Conservation (phyloP, 106 monocot species). For the Xerophyta viscosa region DNA sequence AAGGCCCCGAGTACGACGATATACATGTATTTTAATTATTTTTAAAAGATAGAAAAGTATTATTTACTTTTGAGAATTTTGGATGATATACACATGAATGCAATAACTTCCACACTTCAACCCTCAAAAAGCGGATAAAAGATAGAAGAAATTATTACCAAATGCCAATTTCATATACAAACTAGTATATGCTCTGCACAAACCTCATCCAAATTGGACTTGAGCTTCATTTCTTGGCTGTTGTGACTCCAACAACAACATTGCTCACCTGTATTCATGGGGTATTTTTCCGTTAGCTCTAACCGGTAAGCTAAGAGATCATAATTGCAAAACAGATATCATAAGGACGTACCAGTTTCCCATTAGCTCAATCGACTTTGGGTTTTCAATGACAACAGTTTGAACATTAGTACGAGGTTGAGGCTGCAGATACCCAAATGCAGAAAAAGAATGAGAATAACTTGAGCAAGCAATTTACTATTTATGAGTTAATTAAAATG, state of each 20-base stretch:
- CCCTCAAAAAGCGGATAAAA: no score
- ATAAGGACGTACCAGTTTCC: conserved; percentile 46
- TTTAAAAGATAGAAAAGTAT: no score
- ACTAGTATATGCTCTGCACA: background rate
- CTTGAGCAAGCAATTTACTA: background rate
- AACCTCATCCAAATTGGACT: background rate
- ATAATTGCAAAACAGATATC: no score
- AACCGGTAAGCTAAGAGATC: no score
- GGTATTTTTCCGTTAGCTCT: background rate
- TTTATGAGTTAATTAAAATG: no score
- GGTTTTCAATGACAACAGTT: conserved; percentile 66
- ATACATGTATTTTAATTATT: no score
- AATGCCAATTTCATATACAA: no score
- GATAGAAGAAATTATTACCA: no score
- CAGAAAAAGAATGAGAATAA: background rate
- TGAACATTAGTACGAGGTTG: conserved; percentile 20
- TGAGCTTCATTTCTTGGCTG: conserved; percentile 33
- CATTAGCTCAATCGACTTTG: conserved; percentile 61
- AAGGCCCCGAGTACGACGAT: no score
- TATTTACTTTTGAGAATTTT: no score
- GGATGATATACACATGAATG: no score
- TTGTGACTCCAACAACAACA: conserved; percentile 65
- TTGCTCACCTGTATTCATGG: conserved; percentile 50
- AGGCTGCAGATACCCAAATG: background rate
- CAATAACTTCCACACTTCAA: no score